A percentile compares a stretch with the other conserved stretches of the same genome.
Conservation (phyloP, 2,329 filamentous ascomycete species). For the Colletotrichum eleusines region DNA sequence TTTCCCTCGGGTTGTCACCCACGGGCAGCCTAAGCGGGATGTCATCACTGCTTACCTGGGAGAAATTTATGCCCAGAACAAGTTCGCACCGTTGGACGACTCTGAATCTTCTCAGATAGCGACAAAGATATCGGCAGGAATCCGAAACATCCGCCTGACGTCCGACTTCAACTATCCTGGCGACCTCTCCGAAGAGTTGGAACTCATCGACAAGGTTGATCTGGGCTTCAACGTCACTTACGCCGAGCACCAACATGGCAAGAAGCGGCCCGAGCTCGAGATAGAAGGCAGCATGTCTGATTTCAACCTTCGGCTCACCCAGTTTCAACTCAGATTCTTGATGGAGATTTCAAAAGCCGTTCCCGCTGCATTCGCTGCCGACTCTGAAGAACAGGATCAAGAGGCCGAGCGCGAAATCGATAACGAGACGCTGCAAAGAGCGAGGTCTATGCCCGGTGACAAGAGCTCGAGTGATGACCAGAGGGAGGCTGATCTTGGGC, state of each 20-base stretch:
- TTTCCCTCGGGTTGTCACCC: conserved; percentile 83
- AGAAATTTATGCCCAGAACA: conserved; percentile 97
- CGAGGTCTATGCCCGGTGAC: conserved; percentile 53
- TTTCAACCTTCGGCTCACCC: conserved; percentile 89
- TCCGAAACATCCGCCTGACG: conserved; percentile 90
- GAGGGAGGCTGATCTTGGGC: conserved; percentile 67
- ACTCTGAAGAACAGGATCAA: conserved; percentile 77
- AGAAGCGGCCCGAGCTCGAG: conserved; percentile 89
- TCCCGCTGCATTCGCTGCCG: conserved; percentile 85
- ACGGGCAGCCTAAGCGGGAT: conserved; percentile 79
- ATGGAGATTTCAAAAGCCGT: conserved; percentile 89
- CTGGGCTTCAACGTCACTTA: conserved; percentile 93
- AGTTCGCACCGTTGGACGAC: conserved; percentile 87
- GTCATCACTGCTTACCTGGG: conserved; percentile 92
- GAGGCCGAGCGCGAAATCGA: conserved; percentile 82
- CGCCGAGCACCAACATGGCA: conserved; percentile 82
- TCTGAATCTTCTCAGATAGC: conserved; percentile 78
- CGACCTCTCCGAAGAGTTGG: conserved; percentile 82
- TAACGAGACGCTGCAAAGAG: conserved; percentile 63
- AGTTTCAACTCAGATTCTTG: conserved; percentile 90
- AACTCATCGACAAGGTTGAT: conserved; percentile 98
- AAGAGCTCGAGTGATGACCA: conserved; percentile 52
- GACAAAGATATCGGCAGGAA: conserved; percentile 91
- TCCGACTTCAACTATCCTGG: conserved; percentile 87
- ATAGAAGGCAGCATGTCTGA: conserved; percentile 93